Conservation (phyloP, 2,329 filamentous ascomycete genomes). For the Stachybotrys chartarum region DNA sequence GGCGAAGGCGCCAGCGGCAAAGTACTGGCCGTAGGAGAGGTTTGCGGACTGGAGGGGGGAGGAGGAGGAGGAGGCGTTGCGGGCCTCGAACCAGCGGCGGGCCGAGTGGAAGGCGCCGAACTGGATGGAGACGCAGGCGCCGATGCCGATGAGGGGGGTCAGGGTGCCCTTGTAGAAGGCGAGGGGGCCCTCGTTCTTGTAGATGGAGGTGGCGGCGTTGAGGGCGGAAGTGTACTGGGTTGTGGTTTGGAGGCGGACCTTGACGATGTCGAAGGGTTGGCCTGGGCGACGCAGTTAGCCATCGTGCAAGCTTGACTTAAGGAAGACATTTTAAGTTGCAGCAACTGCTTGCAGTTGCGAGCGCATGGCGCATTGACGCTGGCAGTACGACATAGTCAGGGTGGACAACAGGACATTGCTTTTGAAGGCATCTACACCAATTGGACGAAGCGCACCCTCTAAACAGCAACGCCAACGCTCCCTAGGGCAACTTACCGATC, state of each 20-base stretch:
- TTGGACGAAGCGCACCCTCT: not conserved
- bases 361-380: not conserved
- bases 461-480: not conserved
- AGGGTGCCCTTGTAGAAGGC: slow-evolving; percentile 99
- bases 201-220: slow-evolving; percentile 75
- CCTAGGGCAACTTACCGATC: slow-evolving; percentile 56
- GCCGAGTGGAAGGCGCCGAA: slow-evolving; percentile 96
- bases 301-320: too few relatives aligned
- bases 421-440: too few relatives aligned
- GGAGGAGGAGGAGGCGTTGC: slow-evolving; percentile 57
- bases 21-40: slow-evolving; percentile 82
- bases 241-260: slow-evolving; percentile 91
- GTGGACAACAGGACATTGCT: too few relatives aligned
- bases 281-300: slow-evolving; percentile 30
- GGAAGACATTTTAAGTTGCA: too few relatives aligned
- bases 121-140: slow-evolving; percentile 96
- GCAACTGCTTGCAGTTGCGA: not conserved
- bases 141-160: slow-evolving; percentile 90
- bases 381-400: too few relatives aligned
- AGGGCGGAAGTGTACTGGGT: slow-evolving; percentile 74
- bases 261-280: slow-evolving; percentile 84
- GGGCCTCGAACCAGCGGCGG: slow-evolving; percentile 73
- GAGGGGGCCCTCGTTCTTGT: slow-evolving; percentile 75
- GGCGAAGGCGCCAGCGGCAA: slow-evolving; percentile 82
- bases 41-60: slow-evolving; percentile 41